phyloP scores from a whole-genome alignment of 192 early-diverging fungal species.

The Mortierella alpina region DNA sequence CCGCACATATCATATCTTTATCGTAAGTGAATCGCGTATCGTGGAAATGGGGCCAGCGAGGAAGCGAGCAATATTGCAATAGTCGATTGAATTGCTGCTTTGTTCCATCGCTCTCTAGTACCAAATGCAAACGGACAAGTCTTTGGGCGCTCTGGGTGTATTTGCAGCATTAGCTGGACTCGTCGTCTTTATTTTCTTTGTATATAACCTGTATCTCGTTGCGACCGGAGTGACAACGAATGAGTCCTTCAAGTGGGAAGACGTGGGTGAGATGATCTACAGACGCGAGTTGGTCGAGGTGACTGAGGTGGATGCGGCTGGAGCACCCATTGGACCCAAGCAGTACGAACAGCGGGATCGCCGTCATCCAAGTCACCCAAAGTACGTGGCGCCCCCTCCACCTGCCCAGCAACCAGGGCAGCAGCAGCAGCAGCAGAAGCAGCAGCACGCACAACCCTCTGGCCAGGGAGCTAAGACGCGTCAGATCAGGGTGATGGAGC shows the following conservation, averaged over 20 bases:
- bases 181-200: constrained; percentile 59
- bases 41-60: neutral
- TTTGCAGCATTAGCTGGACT: constrained; percentile 57
- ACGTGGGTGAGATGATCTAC: constrained; percentile 61
- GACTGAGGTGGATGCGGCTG: constrained; percentile 2
- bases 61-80: neutral
- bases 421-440: constrained; percentile 11
- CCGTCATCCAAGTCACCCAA: constrained; percentile 42
- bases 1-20: constrained; percentile 48
- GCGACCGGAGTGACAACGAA: constrained; percentile 62
- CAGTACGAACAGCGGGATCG: constrained; percentile 40
- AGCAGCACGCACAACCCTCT: neutral
- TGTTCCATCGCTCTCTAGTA: constrained; percentile 32
- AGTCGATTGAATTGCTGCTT: neutral
- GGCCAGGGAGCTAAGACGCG: neutral
- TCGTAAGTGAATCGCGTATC: constrained; percentile 46
- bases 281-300: constrained; percentile 55
- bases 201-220: constrained; percentile 63
- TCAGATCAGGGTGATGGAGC: constrained; percentile 9
- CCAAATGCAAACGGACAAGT: constrained; percentile 60
- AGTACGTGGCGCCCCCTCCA: constrained; percentile 15
- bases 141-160: constrained; percentile 64
- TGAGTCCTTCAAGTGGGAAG: constrained; percentile 68
- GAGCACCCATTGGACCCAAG: constrained; percentile 18
- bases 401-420: constrained; percentile 1